A percentile compares a stretch with the other conserved stretches of the same genome.
phyloP scores from a whole-genome alignment of 257 asterid genomes.

The Dorcoceras hygrometricum region DNA sequence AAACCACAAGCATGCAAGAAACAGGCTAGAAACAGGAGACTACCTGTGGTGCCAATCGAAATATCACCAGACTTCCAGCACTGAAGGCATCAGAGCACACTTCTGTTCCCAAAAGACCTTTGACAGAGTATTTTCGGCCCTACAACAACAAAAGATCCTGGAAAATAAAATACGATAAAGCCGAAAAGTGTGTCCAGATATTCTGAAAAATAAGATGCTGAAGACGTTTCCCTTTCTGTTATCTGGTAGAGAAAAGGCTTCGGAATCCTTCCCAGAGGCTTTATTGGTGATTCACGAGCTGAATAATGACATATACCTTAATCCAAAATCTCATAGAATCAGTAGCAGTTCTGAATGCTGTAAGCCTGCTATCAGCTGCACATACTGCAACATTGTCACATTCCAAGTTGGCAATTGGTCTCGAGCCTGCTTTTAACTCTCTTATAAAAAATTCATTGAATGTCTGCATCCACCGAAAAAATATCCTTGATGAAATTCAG shows the following conservation, averaged over 20 bases:
- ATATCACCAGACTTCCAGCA: conserved; percentile 85
- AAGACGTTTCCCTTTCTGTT: not conserved
- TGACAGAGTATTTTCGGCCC: conserved; percentile 91
- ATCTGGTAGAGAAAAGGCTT: conserved; percentile 4
- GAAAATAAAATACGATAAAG: conserved; percentile 19
- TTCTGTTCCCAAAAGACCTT: conserved; percentile 89
- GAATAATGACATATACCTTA: conserved; percentile 48
- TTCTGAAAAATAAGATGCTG: not conserved
- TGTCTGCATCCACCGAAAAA: conserved; percentile 54
- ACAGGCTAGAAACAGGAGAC: conserved; percentile 13
- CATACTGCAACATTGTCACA: conserved; percentile 77
- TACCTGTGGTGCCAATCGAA: conserved; percentile 99
- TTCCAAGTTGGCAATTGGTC: conserved; percentile 63
- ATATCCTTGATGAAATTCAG: conserved; percentile 1
- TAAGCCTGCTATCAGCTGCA: conserved; percentile 92
- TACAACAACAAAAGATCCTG: conserved; percentile 25
- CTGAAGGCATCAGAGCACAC: conserved; percentile 52
- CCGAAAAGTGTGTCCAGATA: conserved; percentile 5
- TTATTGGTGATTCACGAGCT: not conserved
- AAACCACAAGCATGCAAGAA: conserved; percentile 9
- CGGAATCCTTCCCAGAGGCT: conserved; percentile 5
- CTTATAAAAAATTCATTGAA: conserved; percentile 88
- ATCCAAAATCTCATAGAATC: conserved; percentile 88
- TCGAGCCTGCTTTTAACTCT: conserved; percentile 73
- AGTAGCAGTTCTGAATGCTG: conserved; percentile 64